A percentile compares a stretch with the other conserved stretches of the same genome.
Evolutionary conservation across 305 asterid species (phyloP).

Genomic region (Solanum chacoense): DNA sequence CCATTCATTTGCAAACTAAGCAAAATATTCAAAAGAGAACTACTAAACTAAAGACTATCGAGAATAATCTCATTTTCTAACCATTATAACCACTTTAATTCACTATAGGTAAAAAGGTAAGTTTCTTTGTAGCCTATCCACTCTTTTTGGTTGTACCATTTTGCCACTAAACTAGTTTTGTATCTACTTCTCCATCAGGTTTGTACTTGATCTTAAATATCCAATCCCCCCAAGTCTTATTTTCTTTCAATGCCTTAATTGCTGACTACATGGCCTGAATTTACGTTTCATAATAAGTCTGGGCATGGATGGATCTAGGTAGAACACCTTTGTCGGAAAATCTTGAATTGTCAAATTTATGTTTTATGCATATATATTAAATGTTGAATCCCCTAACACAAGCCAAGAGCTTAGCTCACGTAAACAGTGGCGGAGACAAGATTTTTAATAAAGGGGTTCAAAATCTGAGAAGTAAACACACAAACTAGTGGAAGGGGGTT

Average conservation of each 20-base stretch:
- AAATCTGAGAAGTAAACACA: no score
- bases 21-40: neutral
- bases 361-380: neutral
- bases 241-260: neutral
- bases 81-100: neutral
- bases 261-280: neutral
- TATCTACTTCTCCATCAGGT: neutral
- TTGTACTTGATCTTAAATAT: neutral
- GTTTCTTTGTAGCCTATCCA: neutral
- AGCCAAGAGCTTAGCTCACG: neutral
- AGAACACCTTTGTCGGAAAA: neutral
- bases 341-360: neutral
- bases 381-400: neutral
- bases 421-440: neutral
- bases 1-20: neutral
- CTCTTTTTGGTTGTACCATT: neutral
- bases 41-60: neutral
- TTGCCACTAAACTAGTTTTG: neutral
- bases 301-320: neutral
- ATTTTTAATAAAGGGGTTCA: no score
- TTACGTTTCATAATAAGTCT: neutral
- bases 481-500: no score
- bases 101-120: neutral
- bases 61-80: neutral
- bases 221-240: neutral